phyloP scores from a whole-genome alignment of 371 early-diverging fungal genomes.

The Funneliformis caledonium region DNA sequence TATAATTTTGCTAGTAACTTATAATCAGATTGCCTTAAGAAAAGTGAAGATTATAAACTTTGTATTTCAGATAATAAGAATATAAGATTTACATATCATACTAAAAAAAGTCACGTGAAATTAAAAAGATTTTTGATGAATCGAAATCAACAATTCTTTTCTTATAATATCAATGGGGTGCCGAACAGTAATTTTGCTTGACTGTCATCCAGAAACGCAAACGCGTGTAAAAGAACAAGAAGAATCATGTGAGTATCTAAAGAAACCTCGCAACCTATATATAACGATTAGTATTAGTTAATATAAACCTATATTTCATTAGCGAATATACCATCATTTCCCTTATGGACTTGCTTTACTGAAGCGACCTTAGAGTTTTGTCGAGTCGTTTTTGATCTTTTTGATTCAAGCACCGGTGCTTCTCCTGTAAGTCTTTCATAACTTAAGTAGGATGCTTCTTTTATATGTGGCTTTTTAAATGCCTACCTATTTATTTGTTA shows the following conservation, averaged over 20 bases:
- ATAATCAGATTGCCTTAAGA: too few species aligned
- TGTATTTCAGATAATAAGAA: too few species aligned
- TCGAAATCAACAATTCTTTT: too few species aligned
- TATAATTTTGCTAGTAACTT: too few species aligned
- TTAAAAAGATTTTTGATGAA: too few species aligned
- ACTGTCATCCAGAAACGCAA: conserved; percentile 32
- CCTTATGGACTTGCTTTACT: conserved; percentile 40
- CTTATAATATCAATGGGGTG: not conserved
- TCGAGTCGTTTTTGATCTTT: conserved; percentile 40
- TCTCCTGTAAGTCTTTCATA: conserved; percentile 15
- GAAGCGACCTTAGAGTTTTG: conserved; percentile 42
- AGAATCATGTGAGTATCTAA: not conserved
- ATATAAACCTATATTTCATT: not conserved
- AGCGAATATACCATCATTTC: conserved; percentile 7
- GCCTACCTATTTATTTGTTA: not conserved
- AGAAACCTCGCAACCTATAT: not conserved
- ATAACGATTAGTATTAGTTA: too few species aligned
- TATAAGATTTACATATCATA: too few species aligned
- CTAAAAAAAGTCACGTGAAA: too few species aligned
- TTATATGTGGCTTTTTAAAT: not conserved
- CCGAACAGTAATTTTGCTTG: conserved; percentile 33
- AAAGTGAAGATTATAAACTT: too few species aligned
- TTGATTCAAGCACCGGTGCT: conserved; percentile 2
- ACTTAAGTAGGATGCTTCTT: not conserved
- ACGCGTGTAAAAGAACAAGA: not conserved